phyloP scores from a whole-genome alignment of 73 alveolate species.

The Diophrys sp. region DNA sequence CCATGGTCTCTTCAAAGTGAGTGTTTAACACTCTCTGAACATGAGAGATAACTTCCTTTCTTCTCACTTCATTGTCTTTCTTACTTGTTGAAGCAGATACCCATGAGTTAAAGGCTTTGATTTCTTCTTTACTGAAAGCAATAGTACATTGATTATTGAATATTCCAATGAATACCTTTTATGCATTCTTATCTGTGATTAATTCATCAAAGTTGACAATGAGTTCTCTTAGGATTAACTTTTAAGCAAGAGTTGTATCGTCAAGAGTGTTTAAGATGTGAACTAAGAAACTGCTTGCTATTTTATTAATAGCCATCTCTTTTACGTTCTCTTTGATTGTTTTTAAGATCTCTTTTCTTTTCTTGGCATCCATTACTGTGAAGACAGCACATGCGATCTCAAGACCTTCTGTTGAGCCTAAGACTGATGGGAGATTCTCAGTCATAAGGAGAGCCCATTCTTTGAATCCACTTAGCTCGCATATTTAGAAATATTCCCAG shows the following conservation, averaged over 20 bases:
- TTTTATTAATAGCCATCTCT: constrained; percentile 66
- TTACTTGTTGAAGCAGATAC: constrained; percentile 34
- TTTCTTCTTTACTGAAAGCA: constrained; percentile 30
- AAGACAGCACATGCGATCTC: constrained; percentile 78
- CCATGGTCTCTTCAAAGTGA: constrained; percentile 36
- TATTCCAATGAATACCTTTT: constrained; percentile 57
- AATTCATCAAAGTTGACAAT: constrained; percentile 67
- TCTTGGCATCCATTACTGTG: constrained; percentile 74
- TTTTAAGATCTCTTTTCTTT: constrained; percentile 77
- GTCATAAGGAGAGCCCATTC: constrained; percentile 64
- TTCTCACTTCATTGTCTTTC: constrained; percentile 42
- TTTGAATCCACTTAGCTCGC: constrained; percentile 64
- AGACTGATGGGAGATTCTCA: constrained; percentile 67
- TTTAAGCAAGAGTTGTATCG: constrained; percentile 78
- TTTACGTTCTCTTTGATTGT: constrained; percentile 68
- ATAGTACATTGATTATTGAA: constrained; percentile 16
- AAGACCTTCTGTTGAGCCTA: constrained; percentile 78
- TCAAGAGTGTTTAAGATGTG: constrained; percentile 73
- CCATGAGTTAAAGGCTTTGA: constrained; percentile 23
- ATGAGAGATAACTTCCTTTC: constrained; percentile 21
- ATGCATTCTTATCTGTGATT: constrained; percentile 62
- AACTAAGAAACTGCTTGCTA: constrained; percentile 64
- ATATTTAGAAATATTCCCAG: constrained; percentile 56
- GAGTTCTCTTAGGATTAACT: constrained; percentile 68
- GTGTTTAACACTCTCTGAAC: constrained; percentile 18